A percentile compares a stretch with the other conserved stretches of the same genome.
phyloP scores from a whole-genome alignment of 2,329 filamentous ascomycete species.

The Botrytis paeoniae region DNA sequence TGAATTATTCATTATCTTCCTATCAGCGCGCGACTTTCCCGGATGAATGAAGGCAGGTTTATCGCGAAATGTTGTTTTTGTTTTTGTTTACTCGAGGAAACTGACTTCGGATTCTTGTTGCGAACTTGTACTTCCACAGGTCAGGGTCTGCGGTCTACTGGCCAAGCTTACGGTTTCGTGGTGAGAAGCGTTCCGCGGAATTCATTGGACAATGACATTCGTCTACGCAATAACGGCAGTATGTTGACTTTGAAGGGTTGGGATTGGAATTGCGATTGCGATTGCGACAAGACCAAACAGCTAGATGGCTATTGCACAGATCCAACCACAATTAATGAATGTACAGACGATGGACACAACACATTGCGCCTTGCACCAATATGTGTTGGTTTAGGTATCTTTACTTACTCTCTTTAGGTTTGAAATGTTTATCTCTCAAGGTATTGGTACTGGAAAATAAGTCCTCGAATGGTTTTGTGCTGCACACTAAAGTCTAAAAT shows the following conservation, averaged over 20 bases:
- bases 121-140: slow-evolving; percentile 3
- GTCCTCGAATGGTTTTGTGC: not conserved
- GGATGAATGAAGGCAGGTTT: slow-evolving; percentile 22
- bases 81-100: slow-evolving; percentile 16
- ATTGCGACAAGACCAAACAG: not conserved
- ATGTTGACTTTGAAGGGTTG: not conserved
- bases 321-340: not conserved
- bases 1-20: slow-evolving; percentile 18
- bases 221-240: slow-evolving; percentile 21
- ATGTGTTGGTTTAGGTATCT: not conserved
- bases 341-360: slow-evolving; percentile 1
- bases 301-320: not conserved
- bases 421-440: slow-evolving; percentile 7
- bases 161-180: slow-evolving; percentile 29
- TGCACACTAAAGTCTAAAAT: slow-evolving; percentile 1
- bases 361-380: slow-evolving; percentile 9
- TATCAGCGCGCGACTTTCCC: slow-evolving; percentile 25
- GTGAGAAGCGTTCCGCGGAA: slow-evolving; percentile 19
- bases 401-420: not conserved
- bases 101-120: not conserved
- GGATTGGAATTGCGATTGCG: not conserved
- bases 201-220: slow-evolving; percentile 32
- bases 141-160: slow-evolving; percentile 25
- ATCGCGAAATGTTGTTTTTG: slow-evolving; percentile 18
- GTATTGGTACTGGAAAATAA: not conserved